Conservation (phyloP, 129 eudicot species). For the Chrysanthemum makinoi region DNA sequence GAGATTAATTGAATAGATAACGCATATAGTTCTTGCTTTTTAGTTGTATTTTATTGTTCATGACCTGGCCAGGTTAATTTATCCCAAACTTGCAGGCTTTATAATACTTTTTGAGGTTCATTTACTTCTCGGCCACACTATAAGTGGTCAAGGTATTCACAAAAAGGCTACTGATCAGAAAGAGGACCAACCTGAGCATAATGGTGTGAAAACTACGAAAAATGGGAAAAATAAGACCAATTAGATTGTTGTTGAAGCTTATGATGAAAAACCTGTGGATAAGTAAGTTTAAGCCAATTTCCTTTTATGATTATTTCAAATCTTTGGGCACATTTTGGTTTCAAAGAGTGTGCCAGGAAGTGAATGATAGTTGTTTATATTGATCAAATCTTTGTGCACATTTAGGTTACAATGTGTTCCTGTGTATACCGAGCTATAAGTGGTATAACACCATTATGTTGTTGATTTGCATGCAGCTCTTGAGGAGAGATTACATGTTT, state of each 20-base stretch:
- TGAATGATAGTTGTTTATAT: background rate
- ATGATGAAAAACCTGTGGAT: constrained; percentile 27
- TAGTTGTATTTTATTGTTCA: no score
- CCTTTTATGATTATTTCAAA: background rate
- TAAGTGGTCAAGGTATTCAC: background rate
- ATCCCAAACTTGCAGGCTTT: no score
- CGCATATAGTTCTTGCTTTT: no score
- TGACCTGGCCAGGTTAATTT: no score
- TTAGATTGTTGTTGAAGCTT: constrained; percentile 19
- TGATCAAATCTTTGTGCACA: background rate
- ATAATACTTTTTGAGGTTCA: no score
- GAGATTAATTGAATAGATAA: no score
- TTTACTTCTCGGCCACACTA: no score
- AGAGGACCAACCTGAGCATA: background rate
- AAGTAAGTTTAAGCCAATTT: constrained; percentile 16
- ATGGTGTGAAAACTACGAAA: constrained; percentile 33
- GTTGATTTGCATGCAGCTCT: no score
- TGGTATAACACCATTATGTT: no score
- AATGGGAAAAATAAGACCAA: constrained; percentile 32
- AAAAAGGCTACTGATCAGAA: constrained; percentile 1
- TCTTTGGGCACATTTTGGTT: background rate
- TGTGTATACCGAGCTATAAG: no score
- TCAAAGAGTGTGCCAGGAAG: background rate
- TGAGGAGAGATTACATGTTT: no score
- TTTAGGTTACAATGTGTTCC: no score